phyloP scores from a whole-genome alignment of 1,139 yeast genomes.

The Blastobotrys persicus region DNA sequence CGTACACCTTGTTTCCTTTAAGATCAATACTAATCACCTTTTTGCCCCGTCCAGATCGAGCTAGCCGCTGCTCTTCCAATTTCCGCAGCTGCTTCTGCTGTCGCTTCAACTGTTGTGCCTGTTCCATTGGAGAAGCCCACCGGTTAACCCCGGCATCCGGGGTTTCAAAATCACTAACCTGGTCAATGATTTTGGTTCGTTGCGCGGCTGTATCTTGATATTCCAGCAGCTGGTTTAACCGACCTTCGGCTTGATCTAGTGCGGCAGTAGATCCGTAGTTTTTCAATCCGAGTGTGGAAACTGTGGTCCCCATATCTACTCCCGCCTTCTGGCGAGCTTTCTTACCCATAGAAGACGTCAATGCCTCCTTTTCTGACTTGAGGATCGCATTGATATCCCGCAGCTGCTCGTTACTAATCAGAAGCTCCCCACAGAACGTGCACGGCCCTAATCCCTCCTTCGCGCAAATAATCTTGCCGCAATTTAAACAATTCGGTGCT shows the following conservation, averaged over 20 bases:
- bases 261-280: conserved; percentile 52
- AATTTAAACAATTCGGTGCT: conserved; percentile 89
- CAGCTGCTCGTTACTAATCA: conserved; percentile 61
- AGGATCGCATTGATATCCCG: conserved; percentile 48
- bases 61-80: conserved; percentile 56
- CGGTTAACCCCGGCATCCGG: conserved; percentile 50
- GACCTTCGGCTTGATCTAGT: conserved; percentile 50
- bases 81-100: conserved; percentile 74
- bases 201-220: conserved; percentile 88
- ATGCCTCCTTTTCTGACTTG: conserved; percentile 31
- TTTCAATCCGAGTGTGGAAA: conserved; percentile 57
- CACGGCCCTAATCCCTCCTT: conserved; percentile 90
- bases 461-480: conserved; percentile 90
- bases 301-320: conserved; percentile 43
- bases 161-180: conserved; percentile 82
- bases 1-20: conserved; percentile 69
- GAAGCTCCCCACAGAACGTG: conserved; percentile 69
- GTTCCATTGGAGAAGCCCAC: conserved; percentile 89
- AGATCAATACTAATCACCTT: conserved; percentile 75
- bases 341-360: conserved; percentile 33
- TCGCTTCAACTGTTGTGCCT: conserved; percentile 75
- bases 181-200: conserved; percentile 87
- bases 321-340: conserved; percentile 27
- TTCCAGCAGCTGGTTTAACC: conserved; percentile 67
- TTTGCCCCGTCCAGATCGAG: conserved; percentile 68